These are phyloP conservation scores for Globisporangium nagaii DNA, from an alignment of 352 stramenopile species.

Conservation along the genomic window DNA sequence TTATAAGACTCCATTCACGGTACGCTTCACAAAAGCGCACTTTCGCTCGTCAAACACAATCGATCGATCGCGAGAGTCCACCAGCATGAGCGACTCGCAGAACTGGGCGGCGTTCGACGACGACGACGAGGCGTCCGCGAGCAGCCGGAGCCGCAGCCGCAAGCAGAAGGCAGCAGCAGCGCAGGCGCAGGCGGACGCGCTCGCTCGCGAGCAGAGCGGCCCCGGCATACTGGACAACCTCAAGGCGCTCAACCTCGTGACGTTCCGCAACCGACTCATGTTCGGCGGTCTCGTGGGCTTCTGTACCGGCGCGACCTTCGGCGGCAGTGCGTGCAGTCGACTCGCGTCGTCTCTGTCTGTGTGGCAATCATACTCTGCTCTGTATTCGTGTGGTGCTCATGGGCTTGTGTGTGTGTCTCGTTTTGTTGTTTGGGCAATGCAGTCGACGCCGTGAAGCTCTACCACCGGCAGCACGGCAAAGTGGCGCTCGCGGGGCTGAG, in stretches of 20 bases:
- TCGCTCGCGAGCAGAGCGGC: background rate
- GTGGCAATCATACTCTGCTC: background rate
- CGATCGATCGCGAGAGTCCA: background rate
- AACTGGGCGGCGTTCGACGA: slow-evolving; percentile 81
- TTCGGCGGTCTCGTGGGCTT: slow-evolving; percentile 78
- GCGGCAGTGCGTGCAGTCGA: slow-evolving; percentile 40
- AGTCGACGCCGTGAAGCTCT: slow-evolving; percentile 64
- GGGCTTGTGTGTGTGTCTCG: background rate
- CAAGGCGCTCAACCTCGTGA: slow-evolving; percentile 33
- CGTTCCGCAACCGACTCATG: slow-evolving; percentile 65
- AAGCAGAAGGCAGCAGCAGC: slow-evolving; percentile 6
- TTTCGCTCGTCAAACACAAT: background rate
- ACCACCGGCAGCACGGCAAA: slow-evolving; percentile 51
- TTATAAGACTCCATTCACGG: no score
- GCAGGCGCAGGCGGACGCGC: background rate
- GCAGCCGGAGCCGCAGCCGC: slow-evolving; percentile 2
- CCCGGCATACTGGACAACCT: slow-evolving; percentile 11
- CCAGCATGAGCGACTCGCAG: slow-evolving; percentile 63
- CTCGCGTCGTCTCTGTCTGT: background rate
- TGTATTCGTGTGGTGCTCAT: background rate
- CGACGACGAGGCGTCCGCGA: slow-evolving; percentile 13
- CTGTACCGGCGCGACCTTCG: slow-evolving; percentile 71
- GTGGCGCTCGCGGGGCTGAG: slow-evolving; percentile 40
- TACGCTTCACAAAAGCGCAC: no score
- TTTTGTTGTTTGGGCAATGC: background rate